Evolutionary conservation across 495 filamentous ascomycete species (phyloP), one percentile per base, ranked within the genome.

Genomic region (Penicillium turbatum): DNA sequence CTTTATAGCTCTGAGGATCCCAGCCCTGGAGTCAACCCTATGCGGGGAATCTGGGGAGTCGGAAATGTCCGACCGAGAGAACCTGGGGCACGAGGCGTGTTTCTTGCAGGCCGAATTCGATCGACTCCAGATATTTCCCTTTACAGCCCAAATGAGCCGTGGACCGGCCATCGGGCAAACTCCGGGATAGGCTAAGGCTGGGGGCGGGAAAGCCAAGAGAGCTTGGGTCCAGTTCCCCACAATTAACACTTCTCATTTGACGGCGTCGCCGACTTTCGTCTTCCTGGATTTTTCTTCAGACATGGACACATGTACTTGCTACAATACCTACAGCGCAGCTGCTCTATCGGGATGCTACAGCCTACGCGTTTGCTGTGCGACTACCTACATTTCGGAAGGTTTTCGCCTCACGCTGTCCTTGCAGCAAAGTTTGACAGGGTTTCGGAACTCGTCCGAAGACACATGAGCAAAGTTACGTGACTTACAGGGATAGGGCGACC

Each of bases 121-220:
- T 17, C 31, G 32, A 36, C 56, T 40, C 54, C 41, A 47, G 42
- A 17, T 39, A 55, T 44, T 17, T 5, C 42, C 27, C 13, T 1
- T 12, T 12, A 12, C 12, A n/a, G 10, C 0, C 9, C 10, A 5
- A 6, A 24, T 31, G 15, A 35, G 32, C 17, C 30, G 34, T 50
- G n/a, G 59, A 56, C 15, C 4, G 21, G 21, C 21, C 30, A 45
- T 59, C 54, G 55, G 56, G 40, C 51, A 42, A 24, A 4, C 21
- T 41, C 51, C 40, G 41, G 31, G 56, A 30, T 11, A 46, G 53
- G 56, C 54, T 55, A 55, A 59, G 62, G 15, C 10, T 38, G 49
- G 49, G 60, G 51, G 51, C 31, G 27, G 39, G 52, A 35, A 13
- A 10, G 54, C 63, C 60, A 65, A 63, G 63, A 29, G 56, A 65